These are phyloP conservation scores for Terana coerulea DNA, from an alignment of 768 basidiomycete species.

Conservation along the genomic window DNA sequence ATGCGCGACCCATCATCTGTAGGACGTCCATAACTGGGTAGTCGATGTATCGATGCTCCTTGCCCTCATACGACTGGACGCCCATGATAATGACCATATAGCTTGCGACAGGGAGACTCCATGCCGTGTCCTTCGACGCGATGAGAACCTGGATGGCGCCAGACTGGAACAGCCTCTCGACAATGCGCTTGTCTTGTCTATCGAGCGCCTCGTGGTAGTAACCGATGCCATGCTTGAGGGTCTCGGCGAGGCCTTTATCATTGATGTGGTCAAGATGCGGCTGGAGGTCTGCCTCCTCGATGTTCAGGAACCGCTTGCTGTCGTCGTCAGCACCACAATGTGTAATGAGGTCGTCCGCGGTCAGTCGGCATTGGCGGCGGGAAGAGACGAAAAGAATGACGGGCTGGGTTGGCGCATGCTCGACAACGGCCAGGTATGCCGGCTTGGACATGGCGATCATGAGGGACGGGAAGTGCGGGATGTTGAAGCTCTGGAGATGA, in stretches of 20 bases:
- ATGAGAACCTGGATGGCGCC: conserved; percentile 94
- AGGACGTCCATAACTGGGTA: conserved; percentile 98
- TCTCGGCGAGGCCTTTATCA: conserved; percentile 74
- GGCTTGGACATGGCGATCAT: conserved; percentile 99
- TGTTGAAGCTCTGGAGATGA: conserved; percentile 91
- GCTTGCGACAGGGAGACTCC: conserved; percentile 90
- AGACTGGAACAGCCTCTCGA: conserved; percentile 87
- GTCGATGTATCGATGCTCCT: conserved; percentile 96
- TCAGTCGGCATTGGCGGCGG: conserved; percentile 88
- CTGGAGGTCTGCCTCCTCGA: conserved; percentile 76
- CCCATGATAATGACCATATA: conserved; percentile 99
- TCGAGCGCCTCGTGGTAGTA: conserved; percentile 94
- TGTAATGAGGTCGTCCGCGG: conserved; percentile 85
- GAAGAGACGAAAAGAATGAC: conserved; percentile 93
- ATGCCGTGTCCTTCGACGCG: conserved; percentile 96
- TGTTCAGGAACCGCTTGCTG: conserved; percentile 83
- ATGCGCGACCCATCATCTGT: conserved; percentile 99
- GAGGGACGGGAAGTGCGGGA: conserved; percentile 96
- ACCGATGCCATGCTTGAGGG: conserved; percentile 85
- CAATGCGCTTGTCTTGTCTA: conserved; percentile 91
- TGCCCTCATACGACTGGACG: conserved; percentile 95
- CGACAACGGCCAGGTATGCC: conserved; percentile 87
- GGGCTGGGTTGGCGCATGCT: conserved; percentile 81
- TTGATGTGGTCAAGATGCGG: conserved; percentile 84
- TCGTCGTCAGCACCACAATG: conserved; percentile 89